A percentile compares a stretch with the other conserved stretches of the same genome.
phyloP scores from a whole-genome alignment of 768 basidiomycete genomes.

The Gelatoporia subvermispora region DNA sequence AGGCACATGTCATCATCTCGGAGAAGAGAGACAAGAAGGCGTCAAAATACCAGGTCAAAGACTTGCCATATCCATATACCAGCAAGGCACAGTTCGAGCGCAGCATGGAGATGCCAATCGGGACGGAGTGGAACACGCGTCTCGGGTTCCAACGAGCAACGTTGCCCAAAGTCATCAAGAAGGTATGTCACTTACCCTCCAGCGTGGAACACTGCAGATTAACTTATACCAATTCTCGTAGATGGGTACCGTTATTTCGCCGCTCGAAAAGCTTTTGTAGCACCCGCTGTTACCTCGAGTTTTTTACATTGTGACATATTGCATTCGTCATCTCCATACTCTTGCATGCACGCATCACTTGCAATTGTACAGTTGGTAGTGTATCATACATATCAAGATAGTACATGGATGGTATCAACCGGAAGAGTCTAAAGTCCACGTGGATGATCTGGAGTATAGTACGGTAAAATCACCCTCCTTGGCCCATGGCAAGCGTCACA shows the following conservation, averaged over 20 bases:
- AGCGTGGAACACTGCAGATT: neutral
- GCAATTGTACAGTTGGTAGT: neutral
- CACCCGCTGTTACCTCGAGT: neutral
- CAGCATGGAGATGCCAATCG: constrained; percentile 74
- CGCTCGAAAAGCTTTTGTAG: constrained; percentile 46
- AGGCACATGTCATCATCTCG: constrained; percentile 89
- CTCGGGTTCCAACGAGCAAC: constrained; percentile 81
- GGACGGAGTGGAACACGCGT: constrained; percentile 91
- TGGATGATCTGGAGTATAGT: too few relatives aligned
- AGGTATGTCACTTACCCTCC: constrained; percentile 41
- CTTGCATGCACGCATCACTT: neutral
- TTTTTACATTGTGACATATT: neutral
- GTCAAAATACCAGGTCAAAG: constrained; percentile 81
- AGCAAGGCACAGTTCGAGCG: constrained; percentile 90
- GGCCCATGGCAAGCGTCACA: constrained; percentile 47
- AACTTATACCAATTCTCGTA: constrained; percentile 18
- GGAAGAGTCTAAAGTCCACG: neutral
- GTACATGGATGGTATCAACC: neutral
- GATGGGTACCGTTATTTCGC: constrained; percentile 71
- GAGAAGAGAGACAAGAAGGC: constrained; percentile 96
- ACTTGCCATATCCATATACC: constrained; percentile 93
- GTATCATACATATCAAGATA: neutral
- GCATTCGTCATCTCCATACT: neutral
- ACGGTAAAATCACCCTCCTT: constrained; percentile 6
- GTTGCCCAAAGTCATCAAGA: constrained; percentile 81